A percentile compares a stretch with the other conserved stretches of the same genome.
Conservation (phyloP, 768 basidiomycete genomes). For the Lactarius vividus region DNA sequence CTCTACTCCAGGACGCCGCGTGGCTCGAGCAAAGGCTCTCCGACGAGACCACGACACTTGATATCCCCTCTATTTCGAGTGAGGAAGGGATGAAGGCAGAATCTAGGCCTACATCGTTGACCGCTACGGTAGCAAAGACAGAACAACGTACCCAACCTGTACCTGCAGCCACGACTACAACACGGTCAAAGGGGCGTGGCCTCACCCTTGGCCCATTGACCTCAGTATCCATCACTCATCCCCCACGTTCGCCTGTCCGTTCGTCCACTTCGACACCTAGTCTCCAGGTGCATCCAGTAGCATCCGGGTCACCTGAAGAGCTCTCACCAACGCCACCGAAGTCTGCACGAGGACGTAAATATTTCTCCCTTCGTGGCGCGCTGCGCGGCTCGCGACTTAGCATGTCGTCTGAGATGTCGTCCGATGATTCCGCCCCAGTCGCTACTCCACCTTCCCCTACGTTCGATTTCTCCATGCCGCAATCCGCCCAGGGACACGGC, state of each 20-base stretch:
- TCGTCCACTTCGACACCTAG: conserved; percentile 22
- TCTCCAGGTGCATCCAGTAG: conserved; percentile 28
- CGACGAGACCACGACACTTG: conserved; percentile 38
- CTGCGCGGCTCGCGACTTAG: conserved; percentile 53
- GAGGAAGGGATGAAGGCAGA: conserved; percentile 16
- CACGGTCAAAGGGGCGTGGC: conserved; percentile 19
- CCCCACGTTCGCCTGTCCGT: conserved; percentile 13
- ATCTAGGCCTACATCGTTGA: neutral
- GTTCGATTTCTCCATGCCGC: conserved; percentile 28
- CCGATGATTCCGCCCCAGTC: conserved; percentile 64
- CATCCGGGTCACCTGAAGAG: conserved; percentile 35
- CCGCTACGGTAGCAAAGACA: neutral
- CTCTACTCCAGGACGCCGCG: conserved; percentile 56
- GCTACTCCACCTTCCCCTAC: conserved; percentile 53
- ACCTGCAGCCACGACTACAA: conserved; percentile 19
- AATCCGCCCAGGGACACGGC: conserved; percentile 20
- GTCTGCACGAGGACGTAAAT: conserved; percentile 32
- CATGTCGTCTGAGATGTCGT: conserved; percentile 59
- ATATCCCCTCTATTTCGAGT: conserved; percentile 23
- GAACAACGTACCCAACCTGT: neutral
- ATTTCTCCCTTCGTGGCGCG: conserved; percentile 42
- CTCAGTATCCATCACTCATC: neutral
- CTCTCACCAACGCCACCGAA: conserved; percentile 47
- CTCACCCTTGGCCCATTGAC: conserved; percentile 13
- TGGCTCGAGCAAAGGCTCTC: conserved; percentile 53